Base-by-base conservation (phyloP, 768 basidiomycete species). In the Boletus patriciae region DNA sequence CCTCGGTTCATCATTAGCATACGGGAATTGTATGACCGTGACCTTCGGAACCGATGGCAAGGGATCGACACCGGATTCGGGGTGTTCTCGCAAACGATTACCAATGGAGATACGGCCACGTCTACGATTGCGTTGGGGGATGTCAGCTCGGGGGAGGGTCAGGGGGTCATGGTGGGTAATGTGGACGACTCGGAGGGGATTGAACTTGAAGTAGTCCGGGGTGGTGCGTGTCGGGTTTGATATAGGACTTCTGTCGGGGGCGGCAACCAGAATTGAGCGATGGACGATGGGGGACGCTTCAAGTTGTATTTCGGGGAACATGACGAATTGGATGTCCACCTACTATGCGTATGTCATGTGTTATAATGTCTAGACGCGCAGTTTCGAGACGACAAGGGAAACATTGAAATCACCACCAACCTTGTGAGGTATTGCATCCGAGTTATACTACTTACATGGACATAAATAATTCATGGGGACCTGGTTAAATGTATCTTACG, bases 1-100 rank as follows among this genome's bases (percentile, higher is more conserved):
- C 59, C 59, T 15, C 56, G 62, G 6, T 65, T 64, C 42, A 55
- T 65, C 38, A 54, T 65, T 3, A 45, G 27, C n/a, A 48, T 64
- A 18, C 55, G 63, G 43, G 53, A 52, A 11, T n/a, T 53, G 25
- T 52, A 44, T 33, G 50, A 54, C 6, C 40, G 31, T 5, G 45
- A 49, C 31, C 21, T 36, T 23, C 27, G 19, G 13, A 25, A 41
- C 25, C 33, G 31, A 37, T 31, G 42, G 29, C 54, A 43, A 6
- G 56, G 55, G 5, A 46, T 61, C 6, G 62, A 64, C 23, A 53
- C 42, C 11, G 63, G 59, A 31, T 61, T 61, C 23, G 62, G 59
- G 0, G 15, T 50, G 2, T 33, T 29, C 2, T 48, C 50, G 6
- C 46, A 46, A 12, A 11, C 23, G 7, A 1, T 15, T 16, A 3